Conservation (phyloP, 768 basidiomycete genomes). For the Pleurotus eryngii region DNA sequence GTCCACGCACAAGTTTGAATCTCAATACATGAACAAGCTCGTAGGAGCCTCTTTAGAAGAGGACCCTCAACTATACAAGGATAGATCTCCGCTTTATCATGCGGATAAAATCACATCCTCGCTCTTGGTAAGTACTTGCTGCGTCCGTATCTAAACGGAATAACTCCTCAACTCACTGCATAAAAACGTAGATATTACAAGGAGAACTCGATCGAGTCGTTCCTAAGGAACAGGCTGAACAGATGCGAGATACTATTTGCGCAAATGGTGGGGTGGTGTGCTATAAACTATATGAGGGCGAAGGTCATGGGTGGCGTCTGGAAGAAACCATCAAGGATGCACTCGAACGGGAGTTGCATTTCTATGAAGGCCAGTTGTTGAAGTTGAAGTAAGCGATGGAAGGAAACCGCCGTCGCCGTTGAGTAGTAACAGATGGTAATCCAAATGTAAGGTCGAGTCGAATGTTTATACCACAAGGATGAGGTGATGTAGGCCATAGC, state of each 20-base stretch:
- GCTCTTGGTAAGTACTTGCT: conserved; percentile 48
- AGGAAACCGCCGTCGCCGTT: too few relatives aligned
- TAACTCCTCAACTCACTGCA: not conserved
- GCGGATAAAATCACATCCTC: conserved; percentile 61
- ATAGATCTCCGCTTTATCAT: conserved; percentile 62
- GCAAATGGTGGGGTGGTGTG: conserved; percentile 50
- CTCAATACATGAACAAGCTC: conserved; percentile 54
- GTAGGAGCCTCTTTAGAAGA: conserved; percentile 55
- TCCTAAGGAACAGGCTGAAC: conserved; percentile 60
- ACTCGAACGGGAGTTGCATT: conserved; percentile 48
- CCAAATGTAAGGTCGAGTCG: too few relatives aligned
- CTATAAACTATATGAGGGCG: conserved; percentile 59
- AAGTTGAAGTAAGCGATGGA: conserved; percentile 18
- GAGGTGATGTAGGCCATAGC: too few relatives aligned
- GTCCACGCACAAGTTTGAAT: conserved; percentile 74
- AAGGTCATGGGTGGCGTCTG: conserved; percentile 64
- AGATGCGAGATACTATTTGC: conserved; percentile 52
- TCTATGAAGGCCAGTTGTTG: conserved; percentile 45
- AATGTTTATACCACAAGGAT: too few relatives aligned
- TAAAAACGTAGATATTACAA: conserved; percentile 53
- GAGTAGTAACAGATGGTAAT: too few relatives aligned
- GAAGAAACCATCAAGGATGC: conserved; percentile 52
- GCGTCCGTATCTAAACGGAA: not conserved
- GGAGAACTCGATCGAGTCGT: conserved; percentile 63
- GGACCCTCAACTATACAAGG: conserved; percentile 54